Evolutionary conservation across 2,329 filamentous ascomycete genomes (phyloP).

Genomic region (Coleophoma crateriformis): DNA sequence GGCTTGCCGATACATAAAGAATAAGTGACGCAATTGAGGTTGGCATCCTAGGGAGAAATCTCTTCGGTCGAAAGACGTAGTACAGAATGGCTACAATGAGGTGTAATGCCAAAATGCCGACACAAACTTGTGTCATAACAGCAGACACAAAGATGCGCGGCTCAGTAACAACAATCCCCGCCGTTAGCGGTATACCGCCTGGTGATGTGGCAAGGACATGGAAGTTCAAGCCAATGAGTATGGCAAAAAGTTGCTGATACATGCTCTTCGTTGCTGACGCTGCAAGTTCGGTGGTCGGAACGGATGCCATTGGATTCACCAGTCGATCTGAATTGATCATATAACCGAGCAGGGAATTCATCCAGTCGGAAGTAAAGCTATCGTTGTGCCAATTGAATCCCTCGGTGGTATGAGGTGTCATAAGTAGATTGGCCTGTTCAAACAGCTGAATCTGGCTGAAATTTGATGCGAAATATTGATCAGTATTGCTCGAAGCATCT

Average conservation of each 20-base stretch:
- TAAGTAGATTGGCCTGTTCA: not conserved
- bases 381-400: constrained; percentile 40
- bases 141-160: constrained; percentile 42
- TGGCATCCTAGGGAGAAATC: constrained; percentile 44
- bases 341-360: constrained; percentile 39
- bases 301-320: constrained; percentile 27
- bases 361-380: constrained; percentile 34
- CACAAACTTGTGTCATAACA: constrained; percentile 38
- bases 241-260: constrained; percentile 35
- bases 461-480: constrained; percentile 2
- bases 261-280: constrained; percentile 17
- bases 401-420: not conserved
- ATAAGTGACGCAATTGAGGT: constrained; percentile 42
- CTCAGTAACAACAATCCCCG: constrained; percentile 17
- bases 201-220: constrained; percentile 28
- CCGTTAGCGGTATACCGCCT: not conserved
- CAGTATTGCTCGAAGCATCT: not conserved
- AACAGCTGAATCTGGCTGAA: not conserved
- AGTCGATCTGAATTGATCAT: constrained; percentile 23
- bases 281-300: constrained; percentile 27
- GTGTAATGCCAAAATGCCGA: constrained; percentile 37
- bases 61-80: constrained; percentile 34
- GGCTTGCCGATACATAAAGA: constrained; percentile 41
- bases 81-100: constrained; percentile 34
- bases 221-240: constrained; percentile 36